These are phyloP conservation scores for Schizophyllum commune DNA, from an alignment of 1,284 basidiomycete genomes.

Conservation along the genomic window DNA sequence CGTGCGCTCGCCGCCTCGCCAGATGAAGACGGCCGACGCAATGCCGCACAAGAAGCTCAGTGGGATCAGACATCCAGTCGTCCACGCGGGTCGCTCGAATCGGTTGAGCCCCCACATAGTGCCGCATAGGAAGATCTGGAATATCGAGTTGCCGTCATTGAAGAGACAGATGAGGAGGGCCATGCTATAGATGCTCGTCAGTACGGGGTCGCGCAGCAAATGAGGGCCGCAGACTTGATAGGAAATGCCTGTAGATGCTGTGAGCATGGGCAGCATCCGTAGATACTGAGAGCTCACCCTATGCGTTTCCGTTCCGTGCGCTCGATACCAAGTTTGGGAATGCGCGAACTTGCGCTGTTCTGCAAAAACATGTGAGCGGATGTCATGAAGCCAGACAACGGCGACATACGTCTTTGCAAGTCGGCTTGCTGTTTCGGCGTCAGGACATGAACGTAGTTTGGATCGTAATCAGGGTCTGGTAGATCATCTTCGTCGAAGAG, in stretches of 20 bases:
- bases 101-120: slow-evolving; percentile 28
- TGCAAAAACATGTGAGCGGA: slow-evolving; percentile 17
- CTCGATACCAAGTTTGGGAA: slow-evolving; percentile 80
- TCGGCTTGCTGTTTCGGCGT: slow-evolving; percentile 65
- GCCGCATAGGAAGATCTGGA: slow-evolving; percentile 71
- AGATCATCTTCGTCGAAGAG: slow-evolving; percentile 70
- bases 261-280: slow-evolving; percentile 4
- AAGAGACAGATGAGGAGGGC: slow-evolving; percentile 58
- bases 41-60: slow-evolving; percentile 78
- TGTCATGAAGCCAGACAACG: not conserved
- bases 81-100: slow-evolving; percentile 60
- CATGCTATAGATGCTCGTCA: slow-evolving; percentile 26
- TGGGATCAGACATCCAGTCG: slow-evolving; percentile 68
- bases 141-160: slow-evolving; percentile 77
- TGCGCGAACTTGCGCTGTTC: slow-evolving; percentile 63
- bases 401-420: slow-evolving; percentile 54
- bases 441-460: slow-evolving; percentile 70
- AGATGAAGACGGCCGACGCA: slow-evolving; percentile 71
- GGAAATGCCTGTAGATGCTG: slow-evolving; percentile 58
- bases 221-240: slow-evolving; percentile 44
- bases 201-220: too few relatives aligned
- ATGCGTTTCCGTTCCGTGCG: slow-evolving; percentile 83
- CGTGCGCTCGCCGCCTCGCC: slow-evolving; percentile 69
- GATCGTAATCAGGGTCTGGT: slow-evolving; percentile 68
- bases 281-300: slow-evolving; percentile 33